Evolutionary conservation across 306 rosid species (phyloP).

Genomic region (Argentina anserina): DNA sequence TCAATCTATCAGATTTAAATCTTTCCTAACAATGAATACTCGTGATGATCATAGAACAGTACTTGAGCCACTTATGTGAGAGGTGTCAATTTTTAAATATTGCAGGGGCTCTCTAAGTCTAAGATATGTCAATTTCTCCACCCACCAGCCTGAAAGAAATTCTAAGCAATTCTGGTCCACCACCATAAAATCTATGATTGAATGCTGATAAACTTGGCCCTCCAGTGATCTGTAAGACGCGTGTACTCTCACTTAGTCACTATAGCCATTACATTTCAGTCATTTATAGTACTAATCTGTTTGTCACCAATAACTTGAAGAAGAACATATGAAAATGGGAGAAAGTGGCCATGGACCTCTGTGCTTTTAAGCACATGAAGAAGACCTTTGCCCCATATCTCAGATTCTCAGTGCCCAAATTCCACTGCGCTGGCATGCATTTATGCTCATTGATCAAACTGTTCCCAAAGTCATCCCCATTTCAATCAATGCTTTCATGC

Average conservation of each 20-base stretch:
- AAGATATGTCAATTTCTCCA: not conserved
- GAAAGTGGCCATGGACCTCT: not conserved
- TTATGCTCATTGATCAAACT: not conserved
- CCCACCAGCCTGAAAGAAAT: not conserved
- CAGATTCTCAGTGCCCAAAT: not conserved
- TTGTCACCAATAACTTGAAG: not conserved
- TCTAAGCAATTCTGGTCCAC: conserved; percentile 1
- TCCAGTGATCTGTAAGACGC: not conserved
- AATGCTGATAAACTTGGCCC: not conserved
- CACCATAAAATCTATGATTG: not conserved
- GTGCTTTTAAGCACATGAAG: not conserved
- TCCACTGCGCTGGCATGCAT: conserved; percentile 15
- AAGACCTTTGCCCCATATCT: not conserved
- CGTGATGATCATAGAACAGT: not conserved
- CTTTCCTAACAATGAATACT: not conserved
- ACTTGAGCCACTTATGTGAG: not conserved
- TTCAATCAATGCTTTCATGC: not conserved
- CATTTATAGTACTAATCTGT: not conserved
- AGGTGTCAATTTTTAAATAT: not conserved
- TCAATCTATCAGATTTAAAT: too few relatives aligned
- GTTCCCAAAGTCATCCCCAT: not conserved
- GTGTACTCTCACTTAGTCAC: not conserved
- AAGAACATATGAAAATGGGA: not conserved
- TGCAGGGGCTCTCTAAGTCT: not conserved
- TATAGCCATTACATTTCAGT: not conserved